Base-by-base conservation (phyloP, 2,329 filamentous ascomycete species). In the Onygena corvina region DNA sequence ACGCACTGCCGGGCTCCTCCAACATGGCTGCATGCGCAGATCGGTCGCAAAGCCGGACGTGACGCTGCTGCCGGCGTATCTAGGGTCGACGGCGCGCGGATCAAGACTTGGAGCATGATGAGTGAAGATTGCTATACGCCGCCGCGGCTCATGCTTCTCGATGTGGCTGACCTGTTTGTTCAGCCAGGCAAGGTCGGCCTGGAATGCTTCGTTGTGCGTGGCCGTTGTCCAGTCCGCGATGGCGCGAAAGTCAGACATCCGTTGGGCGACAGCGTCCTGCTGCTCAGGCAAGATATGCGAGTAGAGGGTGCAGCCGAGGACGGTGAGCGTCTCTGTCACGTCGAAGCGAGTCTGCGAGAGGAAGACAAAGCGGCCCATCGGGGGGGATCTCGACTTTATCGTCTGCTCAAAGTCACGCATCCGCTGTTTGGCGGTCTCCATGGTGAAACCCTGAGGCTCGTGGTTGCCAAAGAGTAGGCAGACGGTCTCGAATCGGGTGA, bases 391-490 rank as follows among this genome's bases (percentile, higher is more conserved):
- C n/a, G 18, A 40, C 14, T 2, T 11, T 11, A 46, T 42, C 25
- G 27, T 33, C 30, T 46, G 47, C 50, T 52, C 31, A 50, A 59
- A 59, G 12, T 27, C 48, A 6, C 20, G 31, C 38, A 60, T 29
- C 11, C 45, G 53, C 4, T 40, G 25, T 29, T 57, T 57, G 16
- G 54, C 52, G 3, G 30, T 8, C 12, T 52, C 47, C 31, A 54
- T 50, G 14, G 45, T 44, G 48, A 58, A 29, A 25, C 54, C 49
- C 52, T 72, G 76, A 0, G 73, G 61, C 54, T 79, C 75, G 54
- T 78, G 75, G 54, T 78, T 77, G 0, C 75, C 74, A 0, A 69
- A 59, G 1, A 77, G 64, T 21, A 75, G 65, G 31, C 78, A 65
- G 2, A 78, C 70, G 3, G 61, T 56, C 2, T 59, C 58, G 55